phyloP scores from a whole-genome alignment of 768 basidiomycete species.

The Hygrophorus pudorinus region DNA sequence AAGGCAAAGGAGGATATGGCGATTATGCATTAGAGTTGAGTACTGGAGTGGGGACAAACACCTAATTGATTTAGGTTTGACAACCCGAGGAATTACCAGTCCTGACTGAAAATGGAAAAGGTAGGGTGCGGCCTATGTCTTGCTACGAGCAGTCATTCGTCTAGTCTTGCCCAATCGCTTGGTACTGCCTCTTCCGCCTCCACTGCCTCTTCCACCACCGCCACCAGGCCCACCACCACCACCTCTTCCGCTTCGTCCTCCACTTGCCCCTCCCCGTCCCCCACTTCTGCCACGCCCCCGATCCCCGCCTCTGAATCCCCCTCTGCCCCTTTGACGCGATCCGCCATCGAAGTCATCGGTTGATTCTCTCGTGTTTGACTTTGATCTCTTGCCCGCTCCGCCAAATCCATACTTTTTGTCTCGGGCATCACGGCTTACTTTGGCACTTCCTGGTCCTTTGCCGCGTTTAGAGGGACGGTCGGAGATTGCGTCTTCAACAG shows the following conservation, averaged over 20 bases:
- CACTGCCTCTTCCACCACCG: constrained; percentile 22
- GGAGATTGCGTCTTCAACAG: constrained; percentile 81
- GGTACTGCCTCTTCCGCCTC: constrained; percentile 20
- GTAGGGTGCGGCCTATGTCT: constrained; percentile 9
- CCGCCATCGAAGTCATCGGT: constrained; percentile 62
- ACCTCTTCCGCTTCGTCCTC: constrained; percentile 15
- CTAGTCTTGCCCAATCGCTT: constrained; percentile 54
- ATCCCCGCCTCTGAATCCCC: constrained; percentile 20
- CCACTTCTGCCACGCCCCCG: constrained; percentile 22
- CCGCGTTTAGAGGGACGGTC: constrained; percentile 51
- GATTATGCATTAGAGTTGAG: constrained; percentile 17
- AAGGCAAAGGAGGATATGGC: constrained; percentile 13
- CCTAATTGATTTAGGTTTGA: too few species aligned
- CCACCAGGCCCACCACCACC: constrained; percentile 20
- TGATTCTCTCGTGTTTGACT: constrained; percentile 74
- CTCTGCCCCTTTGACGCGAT: constrained; percentile 24
- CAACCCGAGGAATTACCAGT: too few species aligned
- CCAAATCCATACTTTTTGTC: constrained; percentile 82
- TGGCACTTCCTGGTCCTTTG: constrained; percentile 19
- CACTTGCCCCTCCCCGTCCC: constrained; percentile 19
- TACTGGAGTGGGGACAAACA: not conserved
- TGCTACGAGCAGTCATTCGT: constrained; percentile 35
- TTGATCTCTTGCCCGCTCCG: constrained; percentile 55
- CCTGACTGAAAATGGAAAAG: not conserved
- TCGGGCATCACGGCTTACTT: constrained; percentile 47